Evolutionary conservation across 1,139 yeast species (phyloP).

Genomic region (Sugiyamaella japonica): DNA sequence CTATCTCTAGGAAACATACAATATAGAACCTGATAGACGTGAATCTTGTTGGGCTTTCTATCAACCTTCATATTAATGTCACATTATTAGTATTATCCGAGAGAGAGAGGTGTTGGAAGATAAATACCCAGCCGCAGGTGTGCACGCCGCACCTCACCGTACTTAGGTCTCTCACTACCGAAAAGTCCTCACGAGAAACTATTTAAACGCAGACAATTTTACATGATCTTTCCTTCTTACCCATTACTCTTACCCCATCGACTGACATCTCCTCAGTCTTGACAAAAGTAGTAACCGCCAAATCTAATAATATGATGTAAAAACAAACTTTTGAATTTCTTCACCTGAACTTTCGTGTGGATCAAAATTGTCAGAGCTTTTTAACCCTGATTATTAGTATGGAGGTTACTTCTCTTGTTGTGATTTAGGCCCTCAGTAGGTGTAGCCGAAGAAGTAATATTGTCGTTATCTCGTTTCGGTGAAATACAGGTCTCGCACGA

Average conservation of each 20-base stretch:
- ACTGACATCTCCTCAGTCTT: constrained; percentile 6
- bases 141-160: not conserved
- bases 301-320: constrained; percentile 21
- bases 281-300: constrained; percentile 16
- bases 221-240: not conserved
- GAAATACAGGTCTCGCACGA: too few species aligned
- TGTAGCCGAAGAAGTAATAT: too few species aligned
- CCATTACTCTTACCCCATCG: not conserved
- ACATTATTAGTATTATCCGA: too few species aligned
- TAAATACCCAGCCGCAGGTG: not conserved
- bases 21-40: constrained; percentile 8
- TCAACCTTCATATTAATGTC: not conserved
- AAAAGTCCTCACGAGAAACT: not conserved
- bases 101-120: too few species aligned
- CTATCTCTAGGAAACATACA: constrained; percentile 27
- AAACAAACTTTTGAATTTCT: constrained; percentile 39
- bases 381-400: constrained; percentile 42
- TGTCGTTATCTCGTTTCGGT: too few species aligned
- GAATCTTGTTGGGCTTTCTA: not conserved
- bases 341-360: constrained; percentile 41
- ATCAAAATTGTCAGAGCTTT: constrained; percentile 40
- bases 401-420: constrained; percentile 17
- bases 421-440: too few species aligned
- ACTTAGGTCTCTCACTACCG: constrained; percentile 1
- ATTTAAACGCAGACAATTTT: not conserved